Base-by-base conservation (phyloP, 257 asterid genomes). In the Solanum pinnatisectum region DNA sequence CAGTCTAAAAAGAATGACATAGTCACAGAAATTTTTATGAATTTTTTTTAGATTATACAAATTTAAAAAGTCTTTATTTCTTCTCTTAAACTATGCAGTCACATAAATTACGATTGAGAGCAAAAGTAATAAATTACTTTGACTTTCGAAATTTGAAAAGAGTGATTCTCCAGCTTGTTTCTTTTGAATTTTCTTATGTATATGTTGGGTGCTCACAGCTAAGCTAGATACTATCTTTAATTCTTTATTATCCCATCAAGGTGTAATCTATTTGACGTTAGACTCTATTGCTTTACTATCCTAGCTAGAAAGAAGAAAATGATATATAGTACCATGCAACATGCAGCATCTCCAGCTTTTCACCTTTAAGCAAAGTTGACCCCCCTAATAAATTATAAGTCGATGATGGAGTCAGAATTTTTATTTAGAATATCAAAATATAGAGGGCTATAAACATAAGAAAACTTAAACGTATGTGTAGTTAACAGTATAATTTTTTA, bases 301-400 rank as follows among this genome's bases (percentile, higher is more conserved):
- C 35, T 72, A 27, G 74, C 74, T 68, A 56, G 88, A 82, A 77
- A 87, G 87, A 70, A 87, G 52, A 87, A 49, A 88, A 84, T 70
- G 42, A 68, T 56, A 56, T 56, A 56, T 72, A 68, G 87, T 32
- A 52, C 88, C 82, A 22, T 65, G 16, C 88, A 44, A 82, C 36
- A 20, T 49, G 86, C 40, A 82, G 85, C 85, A 81, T 49, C 86
- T 82, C 63, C 86, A 82, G 12, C 46, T 52, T 82, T 27, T 5
- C 86, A 27, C 30, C 22, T 82, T 49, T 49, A 32, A 82, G 20
- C 20, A 49, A 33, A 32, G 30, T 49, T 52, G 71, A 82, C 46
- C 18, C 40, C 39, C 44, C 32, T 82, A 10, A 49, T 82, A 18
- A 82, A 10, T 32, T 32, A 1, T 33, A 5, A 0, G 32, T 72